Conservation (phyloP, 2,329 filamentous ascomycete genomes). For the Trichocomaceae sp. region DNA sequence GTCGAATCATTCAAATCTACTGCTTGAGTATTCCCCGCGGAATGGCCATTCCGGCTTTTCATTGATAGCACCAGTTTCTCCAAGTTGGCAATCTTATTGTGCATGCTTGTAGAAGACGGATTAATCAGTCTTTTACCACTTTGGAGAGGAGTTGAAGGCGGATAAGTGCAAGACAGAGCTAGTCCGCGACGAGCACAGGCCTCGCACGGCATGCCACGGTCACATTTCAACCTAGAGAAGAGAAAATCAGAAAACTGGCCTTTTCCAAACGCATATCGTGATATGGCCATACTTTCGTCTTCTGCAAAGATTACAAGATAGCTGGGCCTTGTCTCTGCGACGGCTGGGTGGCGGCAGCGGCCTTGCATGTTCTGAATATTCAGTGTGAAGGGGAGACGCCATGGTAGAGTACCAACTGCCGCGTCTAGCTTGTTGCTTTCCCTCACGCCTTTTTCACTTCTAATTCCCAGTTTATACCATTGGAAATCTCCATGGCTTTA, state of each 20-base stretch:
- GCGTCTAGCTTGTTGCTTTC: neutral
- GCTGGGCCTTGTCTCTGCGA: conserved; percentile 13
- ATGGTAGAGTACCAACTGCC: neutral
- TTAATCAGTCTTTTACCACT: conserved; percentile 9
- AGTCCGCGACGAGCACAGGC: conserved; percentile 10
- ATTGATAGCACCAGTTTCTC: conserved; percentile 8
- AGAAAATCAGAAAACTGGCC: neutral
- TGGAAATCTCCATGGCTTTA: too few relatives aligned
- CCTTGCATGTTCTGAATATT: neutral
- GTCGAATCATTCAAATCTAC: neutral
- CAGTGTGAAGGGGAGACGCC: neutral
- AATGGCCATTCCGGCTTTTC: neutral
- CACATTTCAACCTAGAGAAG: conserved; percentile 9
- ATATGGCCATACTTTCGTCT: conserved; percentile 8
- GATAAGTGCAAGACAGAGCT: conserved; percentile 8
- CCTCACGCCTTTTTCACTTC: too few relatives aligned
- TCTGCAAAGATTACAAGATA: conserved; percentile 12
- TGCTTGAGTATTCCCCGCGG: neutral
- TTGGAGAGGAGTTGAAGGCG: conserved; percentile 3
- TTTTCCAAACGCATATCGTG: neutral
- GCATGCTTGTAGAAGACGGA: conserved; percentile 1
- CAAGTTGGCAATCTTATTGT: conserved; percentile 9
- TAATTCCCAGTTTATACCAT: too few relatives aligned
- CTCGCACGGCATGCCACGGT: conserved; percentile 10
- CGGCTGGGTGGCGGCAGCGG: conserved; percentile 11